These are phyloP conservation scores for Austroboletus novae-zelandiae DNA, from an alignment of 1,284 basidiomycete genomes.

Conservation along the genomic window DNA sequence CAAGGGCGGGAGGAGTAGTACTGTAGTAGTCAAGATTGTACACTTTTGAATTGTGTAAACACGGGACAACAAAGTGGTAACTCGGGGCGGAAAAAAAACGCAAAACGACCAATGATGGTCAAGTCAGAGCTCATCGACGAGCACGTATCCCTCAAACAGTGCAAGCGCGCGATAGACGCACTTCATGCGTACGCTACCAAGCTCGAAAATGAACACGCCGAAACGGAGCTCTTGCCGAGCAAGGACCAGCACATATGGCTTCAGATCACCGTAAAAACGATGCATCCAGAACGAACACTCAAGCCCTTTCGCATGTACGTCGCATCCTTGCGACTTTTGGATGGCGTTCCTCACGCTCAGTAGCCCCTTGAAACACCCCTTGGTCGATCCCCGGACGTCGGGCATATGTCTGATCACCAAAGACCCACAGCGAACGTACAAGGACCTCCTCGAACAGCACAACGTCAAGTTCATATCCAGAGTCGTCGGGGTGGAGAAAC, in stretches of 20 bases:
- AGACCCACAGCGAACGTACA: constrained; percentile 95
- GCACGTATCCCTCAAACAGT: constrained; percentile 72
- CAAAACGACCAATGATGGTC: constrained; percentile 34
- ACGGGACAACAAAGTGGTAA: constrained; percentile 17
- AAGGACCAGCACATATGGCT: constrained; percentile 87
- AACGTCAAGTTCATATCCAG: constrained; percentile 87
- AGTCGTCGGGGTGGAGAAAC: constrained; percentile 89
- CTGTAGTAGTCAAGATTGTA: neutral
- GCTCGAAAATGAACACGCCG: constrained; percentile 60
- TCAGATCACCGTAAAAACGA: constrained; percentile 79
- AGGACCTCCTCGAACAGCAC: constrained; percentile 79
- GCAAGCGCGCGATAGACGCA: constrained; percentile 73
- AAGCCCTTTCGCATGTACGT: constrained; percentile 86
- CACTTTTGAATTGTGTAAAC: constrained; percentile 11
- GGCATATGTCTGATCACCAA: constrained; percentile 91
- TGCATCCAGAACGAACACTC: constrained; percentile 71
- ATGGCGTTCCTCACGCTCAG: constrained; percentile 4
- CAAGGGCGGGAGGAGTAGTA: neutral
- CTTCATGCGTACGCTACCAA: constrained; percentile 70
- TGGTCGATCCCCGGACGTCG: constrained; percentile 77
- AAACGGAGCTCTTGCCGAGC: constrained; percentile 74
- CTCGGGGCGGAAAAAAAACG: neutral
- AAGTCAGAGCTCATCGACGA: constrained; percentile 59
- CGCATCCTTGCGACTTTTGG: neutral
- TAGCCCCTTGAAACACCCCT: constrained; percentile 78